A percentile compares a stretch with the other conserved stretches of the same genome.
phyloP scores from a whole-genome alignment of 1,284 basidiomycete species.

The Trichosporon sp. region DNA sequence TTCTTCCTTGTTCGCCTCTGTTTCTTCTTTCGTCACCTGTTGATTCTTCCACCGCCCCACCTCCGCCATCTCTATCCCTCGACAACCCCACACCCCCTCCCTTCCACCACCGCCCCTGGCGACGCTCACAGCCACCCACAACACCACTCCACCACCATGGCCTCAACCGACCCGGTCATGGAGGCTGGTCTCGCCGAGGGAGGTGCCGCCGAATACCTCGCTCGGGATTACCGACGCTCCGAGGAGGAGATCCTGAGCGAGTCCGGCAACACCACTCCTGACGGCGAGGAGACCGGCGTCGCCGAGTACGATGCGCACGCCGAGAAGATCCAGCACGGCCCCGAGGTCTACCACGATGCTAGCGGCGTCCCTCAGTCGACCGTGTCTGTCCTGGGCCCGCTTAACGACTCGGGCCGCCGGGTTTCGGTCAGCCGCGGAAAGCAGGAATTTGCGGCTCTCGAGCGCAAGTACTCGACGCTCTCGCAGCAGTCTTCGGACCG shows the following conservation, averaged over 20 bases:
- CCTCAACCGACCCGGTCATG: background rate
- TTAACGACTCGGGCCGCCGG: constrained; percentile 24
- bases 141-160: background rate
- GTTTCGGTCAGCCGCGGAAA: constrained; percentile 40
- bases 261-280: background rate
- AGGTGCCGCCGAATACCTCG: background rate
- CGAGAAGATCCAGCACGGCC: background rate
- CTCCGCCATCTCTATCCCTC: background rate
- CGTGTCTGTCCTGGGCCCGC: constrained; percentile 35
- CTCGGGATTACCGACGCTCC: background rate
- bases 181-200: background rate
- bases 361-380: background rate
- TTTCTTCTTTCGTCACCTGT: background rate
- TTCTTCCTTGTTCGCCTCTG: background rate
- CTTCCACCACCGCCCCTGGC: background rate
- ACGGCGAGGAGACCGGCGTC: background rate
- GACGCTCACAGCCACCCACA: background rate
- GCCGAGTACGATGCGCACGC: background rate
- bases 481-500: constrained; percentile 34
- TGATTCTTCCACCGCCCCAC: background rate
- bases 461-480: constrained; percentile 39
- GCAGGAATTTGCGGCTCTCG: constrained; percentile 43
- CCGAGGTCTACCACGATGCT: constrained; percentile 5
- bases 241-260: background rate
- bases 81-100: background rate